Conservation (phyloP, 2,329 filamentous ascomycete species). For the Emmonsiellopsis sp. region DNA sequence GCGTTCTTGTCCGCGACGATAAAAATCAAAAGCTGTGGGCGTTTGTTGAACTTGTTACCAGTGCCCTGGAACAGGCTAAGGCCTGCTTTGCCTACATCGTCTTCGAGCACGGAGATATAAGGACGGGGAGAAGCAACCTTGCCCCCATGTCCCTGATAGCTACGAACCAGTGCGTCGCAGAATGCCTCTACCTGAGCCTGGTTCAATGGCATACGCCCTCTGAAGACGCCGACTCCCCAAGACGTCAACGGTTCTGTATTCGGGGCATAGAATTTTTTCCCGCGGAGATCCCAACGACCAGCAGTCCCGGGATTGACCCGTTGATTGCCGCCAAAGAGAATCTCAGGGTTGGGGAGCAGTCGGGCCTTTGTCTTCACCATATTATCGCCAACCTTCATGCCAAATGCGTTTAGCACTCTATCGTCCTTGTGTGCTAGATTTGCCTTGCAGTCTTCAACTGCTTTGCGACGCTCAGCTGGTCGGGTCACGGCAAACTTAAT, state of each 20-base stretch:
- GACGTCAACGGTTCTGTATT: constrained; percentile 55
- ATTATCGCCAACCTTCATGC: constrained; percentile 55
- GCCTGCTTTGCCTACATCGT: constrained; percentile 45
- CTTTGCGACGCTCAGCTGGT: constrained; percentile 55
- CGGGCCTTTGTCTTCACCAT: constrained; percentile 62
- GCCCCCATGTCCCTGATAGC: constrained; percentile 55
- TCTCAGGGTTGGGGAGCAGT: constrained; percentile 59
- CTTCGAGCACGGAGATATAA: constrained; percentile 30
- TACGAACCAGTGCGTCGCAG: constrained; percentile 50
- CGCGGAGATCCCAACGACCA: constrained; percentile 82
- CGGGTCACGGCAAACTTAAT: constrained; percentile 85
- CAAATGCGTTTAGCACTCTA: constrained; percentile 61
- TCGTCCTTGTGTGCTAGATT: constrained; percentile 62
- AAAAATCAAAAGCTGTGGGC: constrained; percentile 71
- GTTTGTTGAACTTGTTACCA: constrained; percentile 43
- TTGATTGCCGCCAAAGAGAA: constrained; percentile 54
- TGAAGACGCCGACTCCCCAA: constrained; percentile 68
- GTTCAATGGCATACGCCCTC: constrained; percentile 40
- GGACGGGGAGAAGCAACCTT: constrained; percentile 40
- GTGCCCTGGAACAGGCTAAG: constrained; percentile 46
- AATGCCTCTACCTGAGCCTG: constrained; percentile 42
- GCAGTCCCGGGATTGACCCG: constrained; percentile 50
- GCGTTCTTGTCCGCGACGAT: constrained; percentile 63
- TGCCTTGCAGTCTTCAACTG: constrained; percentile 59
- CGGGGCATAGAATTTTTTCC: constrained; percentile 62